Conservation (phyloP, 305 asterid species). For the Fraxinus dipetala region DNA sequence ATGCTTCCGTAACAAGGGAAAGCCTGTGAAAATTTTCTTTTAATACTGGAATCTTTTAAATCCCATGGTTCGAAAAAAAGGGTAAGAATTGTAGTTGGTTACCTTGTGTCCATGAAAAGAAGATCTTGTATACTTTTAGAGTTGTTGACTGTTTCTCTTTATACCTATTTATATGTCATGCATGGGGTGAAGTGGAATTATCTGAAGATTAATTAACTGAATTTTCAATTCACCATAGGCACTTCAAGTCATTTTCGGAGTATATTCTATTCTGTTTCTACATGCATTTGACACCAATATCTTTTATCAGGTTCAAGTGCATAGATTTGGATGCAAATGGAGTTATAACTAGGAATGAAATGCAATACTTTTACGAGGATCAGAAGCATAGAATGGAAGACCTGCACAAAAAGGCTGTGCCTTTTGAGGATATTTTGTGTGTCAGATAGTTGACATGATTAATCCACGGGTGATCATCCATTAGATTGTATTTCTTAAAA, state of each 20-base stretch:
- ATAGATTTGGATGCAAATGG: constrained; percentile 95
- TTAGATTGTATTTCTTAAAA: constrained; percentile 7
- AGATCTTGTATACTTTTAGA: not conserved
- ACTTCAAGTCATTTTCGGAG: not conserved
- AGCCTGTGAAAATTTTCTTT: not conserved
- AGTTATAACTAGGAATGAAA: constrained; percentile 75
- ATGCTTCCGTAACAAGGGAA: not conserved
- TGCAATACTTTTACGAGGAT: constrained; percentile 96
- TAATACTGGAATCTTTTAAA: not conserved
- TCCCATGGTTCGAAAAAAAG: not conserved
- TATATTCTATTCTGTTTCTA: constrained; percentile 1
- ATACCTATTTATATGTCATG: not conserved
- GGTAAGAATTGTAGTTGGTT: not conserved
- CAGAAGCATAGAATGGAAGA: constrained; percentile 96
- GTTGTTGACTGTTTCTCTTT: not conserved
- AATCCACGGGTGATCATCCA: constrained; percentile 65
- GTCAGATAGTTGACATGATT: constrained; percentile 95
- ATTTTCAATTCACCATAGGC: not conserved
- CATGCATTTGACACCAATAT: constrained; percentile 1
- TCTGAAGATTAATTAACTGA: not conserved
- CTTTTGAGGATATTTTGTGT: constrained; percentile 90
- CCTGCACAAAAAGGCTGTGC: constrained; percentile 95
- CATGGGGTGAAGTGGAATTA: not conserved
- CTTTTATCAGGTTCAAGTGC: constrained; percentile 83
- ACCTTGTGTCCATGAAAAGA: not conserved